Conservation (phyloP, 371 early-diverging fungal genomes). For the Rhizopus arrhizus region DNA sequence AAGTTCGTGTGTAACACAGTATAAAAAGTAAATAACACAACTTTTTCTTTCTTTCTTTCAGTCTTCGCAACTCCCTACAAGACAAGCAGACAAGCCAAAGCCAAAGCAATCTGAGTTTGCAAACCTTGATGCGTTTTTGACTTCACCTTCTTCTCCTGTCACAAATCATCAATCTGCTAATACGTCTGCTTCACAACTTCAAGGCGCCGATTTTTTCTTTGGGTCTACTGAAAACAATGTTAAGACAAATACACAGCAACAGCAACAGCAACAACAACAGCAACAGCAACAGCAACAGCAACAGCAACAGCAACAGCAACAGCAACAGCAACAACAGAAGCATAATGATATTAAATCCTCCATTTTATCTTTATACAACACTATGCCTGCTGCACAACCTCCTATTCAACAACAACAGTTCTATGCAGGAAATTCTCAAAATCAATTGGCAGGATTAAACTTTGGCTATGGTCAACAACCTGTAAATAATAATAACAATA, state of each 20-base stretch:
- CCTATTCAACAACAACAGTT: conserved; percentile 14
- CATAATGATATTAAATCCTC: conserved; percentile 58
- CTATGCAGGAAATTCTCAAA: conserved; percentile 32
- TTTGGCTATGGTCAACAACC: conserved; percentile 18
- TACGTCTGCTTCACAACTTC: conserved; percentile 30
- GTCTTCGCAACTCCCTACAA: background rate
- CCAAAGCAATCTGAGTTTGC: conserved; percentile 40
- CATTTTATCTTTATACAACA: conserved; percentile 58
- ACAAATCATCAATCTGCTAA: conserved; percentile 9
- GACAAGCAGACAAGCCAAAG: conserved; percentile 21
- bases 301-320: conserved; percentile 15
- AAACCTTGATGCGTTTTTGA: conserved; percentile 47
- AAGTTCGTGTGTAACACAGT: background rate
- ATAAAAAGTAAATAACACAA: background rate
- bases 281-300: conserved; percentile 33
- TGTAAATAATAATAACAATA: conserved; percentile 6
- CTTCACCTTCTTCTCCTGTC: conserved; percentile 35
- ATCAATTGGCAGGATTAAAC: conserved; percentile 42
- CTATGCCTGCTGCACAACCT: conserved; percentile 27
- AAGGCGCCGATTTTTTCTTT: conserved; percentile 52
- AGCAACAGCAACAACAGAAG: conserved; percentile 23
- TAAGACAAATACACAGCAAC: conserved; percentile 14
- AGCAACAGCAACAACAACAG: conserved; percentile 21
- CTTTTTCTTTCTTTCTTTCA: conserved; percentile 1
- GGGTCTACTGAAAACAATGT: conserved; percentile 25